Evolutionary conservation across 306 rosid genomes (phyloP), one percentile per base, ranked within the genome.

Genomic region (Astragalus glycyphyllos): DNA sequence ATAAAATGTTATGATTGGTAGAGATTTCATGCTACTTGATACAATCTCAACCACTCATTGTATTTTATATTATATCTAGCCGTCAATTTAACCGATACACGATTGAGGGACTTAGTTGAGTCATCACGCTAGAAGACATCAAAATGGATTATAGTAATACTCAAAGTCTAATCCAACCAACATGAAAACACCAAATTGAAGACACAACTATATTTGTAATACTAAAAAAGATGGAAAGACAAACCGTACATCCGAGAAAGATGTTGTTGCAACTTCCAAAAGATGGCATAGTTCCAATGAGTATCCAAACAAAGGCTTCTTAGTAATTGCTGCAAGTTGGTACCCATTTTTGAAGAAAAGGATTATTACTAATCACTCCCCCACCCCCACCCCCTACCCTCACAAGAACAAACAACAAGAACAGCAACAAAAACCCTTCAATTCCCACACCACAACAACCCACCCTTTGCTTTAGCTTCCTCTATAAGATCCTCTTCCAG

Each of bases 401-500:
- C 42, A 14, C 3, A 32, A 67, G 78, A 57, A 69, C 31, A 74
- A 74, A 51, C 69, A 73, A 51, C 46, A 53, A 51, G 32, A 31
- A 71, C 31, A 68, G 56, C 17, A 42, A 71, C 3, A 67, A 67
- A 51, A 65, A 44, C 51, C 71, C 65, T 45, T 53, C 54, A 69
- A 54, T 58, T 78, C 81, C 55, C 58, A 37, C 65, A 10, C 45
- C 45, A 40, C 11, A 40, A 38, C 10, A 15, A 46, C 34, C 55
- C 37, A 72, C 69, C 77, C 10, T 16, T 16, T 71, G 84, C 38
- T 76, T 96, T 92, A 94, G 89, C 98, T 94, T 73, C 91, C 98
- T 79, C 98, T 85, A 14, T 94, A 94, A 32, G 98, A 94, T 29
- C 98, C 98, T 90, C 98, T 86, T 81, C 97, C 97, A 58, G 98